Conservation (phyloP, 164 flowering plant species). For the Magnolia changhungtana region DNA sequence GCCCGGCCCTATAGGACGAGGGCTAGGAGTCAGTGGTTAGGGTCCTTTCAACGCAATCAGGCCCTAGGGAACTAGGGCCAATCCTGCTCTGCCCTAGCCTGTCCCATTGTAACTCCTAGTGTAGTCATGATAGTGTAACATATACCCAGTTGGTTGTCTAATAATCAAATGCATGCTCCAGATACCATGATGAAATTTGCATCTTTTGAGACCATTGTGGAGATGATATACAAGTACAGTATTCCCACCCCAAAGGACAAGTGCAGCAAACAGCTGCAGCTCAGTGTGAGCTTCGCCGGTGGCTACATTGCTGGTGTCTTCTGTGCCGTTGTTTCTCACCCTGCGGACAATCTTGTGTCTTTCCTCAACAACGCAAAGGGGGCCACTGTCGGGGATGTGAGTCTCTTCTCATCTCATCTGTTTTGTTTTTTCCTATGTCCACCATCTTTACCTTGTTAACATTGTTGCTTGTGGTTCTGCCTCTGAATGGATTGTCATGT, state of each 20-base stretch:
- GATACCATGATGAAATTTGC: conserved; percentile 95
- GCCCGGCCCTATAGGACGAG: not conserved
- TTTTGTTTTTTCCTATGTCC: not conserved
- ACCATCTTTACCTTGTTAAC: not conserved
- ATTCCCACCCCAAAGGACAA: conserved; percentile 68
- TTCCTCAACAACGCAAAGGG: conserved; percentile 90
- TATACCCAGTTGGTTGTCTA: not conserved
- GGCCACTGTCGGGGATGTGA: conserved; percentile 81
- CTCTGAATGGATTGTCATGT: not conserved
- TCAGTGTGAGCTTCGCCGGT: conserved; percentile 84
- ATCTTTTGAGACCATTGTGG: conserved; percentile 83
- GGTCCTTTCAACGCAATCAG: not conserved
- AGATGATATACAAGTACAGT: conserved; percentile 65
- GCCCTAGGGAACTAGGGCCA: not conserved
- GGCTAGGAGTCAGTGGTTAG: not conserved
- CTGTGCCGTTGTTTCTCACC: conserved; percentile 86
- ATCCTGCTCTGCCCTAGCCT: too few species aligned
- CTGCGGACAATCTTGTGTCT: conserved; percentile 88
- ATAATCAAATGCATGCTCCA: conserved; percentile 23
- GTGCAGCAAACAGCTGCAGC: conserved; percentile 68
- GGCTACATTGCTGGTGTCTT: conserved; percentile 86
- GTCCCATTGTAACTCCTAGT: too few species aligned
- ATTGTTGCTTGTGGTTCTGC: not conserved
- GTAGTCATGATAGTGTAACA: not conserved
- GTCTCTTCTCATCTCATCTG: conserved; percentile 18